These are phyloP conservation scores for Fonsecaea erecta DNA, from an alignment of 2,329 filamentous ascomycete species.

Conservation along the genomic window DNA sequence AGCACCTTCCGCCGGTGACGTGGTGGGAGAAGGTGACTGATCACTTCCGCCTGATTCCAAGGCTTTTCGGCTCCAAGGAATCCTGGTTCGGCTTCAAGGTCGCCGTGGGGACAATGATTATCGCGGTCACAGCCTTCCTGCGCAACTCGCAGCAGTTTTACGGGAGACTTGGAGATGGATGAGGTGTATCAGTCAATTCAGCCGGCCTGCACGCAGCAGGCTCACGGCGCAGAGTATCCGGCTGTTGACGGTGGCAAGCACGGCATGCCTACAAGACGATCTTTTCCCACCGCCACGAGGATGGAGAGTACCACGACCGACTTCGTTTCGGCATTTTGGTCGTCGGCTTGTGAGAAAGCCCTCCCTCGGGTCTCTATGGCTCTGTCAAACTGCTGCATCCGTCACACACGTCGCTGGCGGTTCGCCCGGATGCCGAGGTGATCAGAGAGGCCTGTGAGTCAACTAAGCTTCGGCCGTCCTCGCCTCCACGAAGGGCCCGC, in stretches of 20 bases:
- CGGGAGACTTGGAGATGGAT: too few relatives aligned
- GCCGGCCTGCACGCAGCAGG: too few relatives aligned
- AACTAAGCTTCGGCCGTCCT: too few relatives aligned
- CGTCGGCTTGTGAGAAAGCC: too few relatives aligned
- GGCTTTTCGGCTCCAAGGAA: slow-evolving; percentile 66
- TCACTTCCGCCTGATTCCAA: slow-evolving; percentile 61
- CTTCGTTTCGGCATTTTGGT: background rate
- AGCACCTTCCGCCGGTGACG: slow-evolving; percentile 70
- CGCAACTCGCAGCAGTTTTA: slow-evolving; percentile 70
- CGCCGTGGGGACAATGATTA: slow-evolving; percentile 72
- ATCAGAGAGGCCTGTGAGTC: too few relatives aligned
- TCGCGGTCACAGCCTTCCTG: slow-evolving; percentile 70
- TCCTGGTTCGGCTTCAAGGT: slow-evolving; percentile 73
- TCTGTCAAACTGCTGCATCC: background rate
- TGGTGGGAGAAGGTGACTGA: slow-evolving; percentile 67
- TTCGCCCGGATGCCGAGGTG: too few relatives aligned
- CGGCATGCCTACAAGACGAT: background rate
- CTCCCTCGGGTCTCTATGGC: too few relatives aligned
- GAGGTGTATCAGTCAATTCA: too few relatives aligned
- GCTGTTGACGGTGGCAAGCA: too few relatives aligned
- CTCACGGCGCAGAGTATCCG: too few relatives aligned
- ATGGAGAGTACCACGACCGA: background rate
- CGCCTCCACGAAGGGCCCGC: slow-evolving; percentile 49
- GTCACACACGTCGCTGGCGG: background rate
- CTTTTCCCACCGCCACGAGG: background rate